Conservation (phyloP, 805 yeast species). For the Ogataea degrootiae region DNA sequence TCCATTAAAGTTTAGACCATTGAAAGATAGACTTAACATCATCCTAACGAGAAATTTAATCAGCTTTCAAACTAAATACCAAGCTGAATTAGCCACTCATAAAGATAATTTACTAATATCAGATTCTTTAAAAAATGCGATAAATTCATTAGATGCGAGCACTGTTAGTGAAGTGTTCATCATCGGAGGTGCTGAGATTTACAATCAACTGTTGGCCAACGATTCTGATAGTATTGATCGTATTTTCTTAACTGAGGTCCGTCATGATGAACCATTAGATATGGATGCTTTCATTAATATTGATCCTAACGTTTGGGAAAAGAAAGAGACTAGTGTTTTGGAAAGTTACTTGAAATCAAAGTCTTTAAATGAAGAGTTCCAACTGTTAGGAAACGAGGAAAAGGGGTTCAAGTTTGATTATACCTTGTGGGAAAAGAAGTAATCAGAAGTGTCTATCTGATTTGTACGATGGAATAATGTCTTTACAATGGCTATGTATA, state of each 20-base stretch:
- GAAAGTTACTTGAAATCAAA: constrained; percentile 37
- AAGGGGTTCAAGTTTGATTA: constrained; percentile 50
- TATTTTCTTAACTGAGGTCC: constrained; percentile 67
- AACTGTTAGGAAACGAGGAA: constrained; percentile 29
- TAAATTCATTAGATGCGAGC: constrained; percentile 27
- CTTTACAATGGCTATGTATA: too few relatives aligned
- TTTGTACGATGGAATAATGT: background rate
- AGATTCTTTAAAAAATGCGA: constrained; percentile 40
- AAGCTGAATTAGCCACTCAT: constrained; percentile 22
- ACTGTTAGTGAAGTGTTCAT: constrained; percentile 61
- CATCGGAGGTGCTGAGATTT: constrained; percentile 92
- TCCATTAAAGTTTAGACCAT: constrained; percentile 78
- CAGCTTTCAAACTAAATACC: constrained; percentile 18
- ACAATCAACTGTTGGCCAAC: constrained; percentile 41
- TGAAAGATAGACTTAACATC: constrained; percentile 69
- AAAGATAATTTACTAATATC: constrained; percentile 25
- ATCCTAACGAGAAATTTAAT: constrained; percentile 54
- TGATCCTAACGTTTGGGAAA: constrained; percentile 33
- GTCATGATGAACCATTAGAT: constrained; percentile 33
- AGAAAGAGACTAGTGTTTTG: constrained; percentile 33
- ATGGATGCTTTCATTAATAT: constrained; percentile 71
- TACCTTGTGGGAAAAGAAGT: constrained; percentile 49
- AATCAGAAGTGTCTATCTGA: background rate
- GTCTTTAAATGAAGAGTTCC: constrained; percentile 20
- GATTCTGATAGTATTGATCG: constrained; percentile 38